Percentiles rank a stretch among this genome's conserved stretches.
phyloP scores from a whole-genome alignment of 1,284 basidiomycete genomes.

The Crucibulum parvulum region DNA sequence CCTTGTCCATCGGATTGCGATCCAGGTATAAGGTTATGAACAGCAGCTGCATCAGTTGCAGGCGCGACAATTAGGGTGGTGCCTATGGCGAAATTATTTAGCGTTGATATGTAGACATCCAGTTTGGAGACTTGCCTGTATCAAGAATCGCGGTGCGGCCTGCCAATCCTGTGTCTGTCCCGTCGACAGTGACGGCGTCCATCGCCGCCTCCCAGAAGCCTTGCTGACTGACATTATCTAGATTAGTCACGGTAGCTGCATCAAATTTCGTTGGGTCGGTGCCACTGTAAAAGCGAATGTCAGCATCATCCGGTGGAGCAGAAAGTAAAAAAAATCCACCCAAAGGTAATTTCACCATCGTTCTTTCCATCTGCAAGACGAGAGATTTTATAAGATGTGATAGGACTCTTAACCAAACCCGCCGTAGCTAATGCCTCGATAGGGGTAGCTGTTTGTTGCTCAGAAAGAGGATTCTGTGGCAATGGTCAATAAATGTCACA shows the following conservation, averaged over 20 bases:
- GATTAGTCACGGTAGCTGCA: slow-evolving; percentile 55
- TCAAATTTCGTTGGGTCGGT: slow-evolving; percentile 79
- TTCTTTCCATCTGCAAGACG: slow-evolving; percentile 77
- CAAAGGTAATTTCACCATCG: slow-evolving; percentile 85
- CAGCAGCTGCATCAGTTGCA: slow-evolving; percentile 59
- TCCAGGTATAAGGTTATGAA: slow-evolving; percentile 66
- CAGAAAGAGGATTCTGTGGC: slow-evolving; percentile 57
- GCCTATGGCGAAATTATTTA: slow-evolving; percentile 29
- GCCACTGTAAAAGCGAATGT: slow-evolving; percentile 41
- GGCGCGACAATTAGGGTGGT: slow-evolving; percentile 76
- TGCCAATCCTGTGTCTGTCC: slow-evolving; percentile 54
- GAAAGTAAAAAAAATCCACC: slow-evolving; percentile 36
- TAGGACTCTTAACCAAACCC: slow-evolving; percentile 69
- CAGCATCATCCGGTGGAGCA: background rate
- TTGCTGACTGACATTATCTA: slow-evolving; percentile 63
- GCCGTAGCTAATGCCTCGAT: slow-evolving; percentile 73
- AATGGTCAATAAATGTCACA: background rate
- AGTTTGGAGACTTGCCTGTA: slow-evolving; percentile 47
- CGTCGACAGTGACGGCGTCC: slow-evolving; percentile 64
- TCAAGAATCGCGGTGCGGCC: slow-evolving; percentile 80
- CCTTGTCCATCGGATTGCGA: slow-evolving; percentile 66
- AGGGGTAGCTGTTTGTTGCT: slow-evolving; percentile 73
- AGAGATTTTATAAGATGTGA: slow-evolving; percentile 85
- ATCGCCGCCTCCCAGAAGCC: slow-evolving; percentile 86
- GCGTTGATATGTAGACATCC: no score